A percentile compares a stretch with the other conserved stretches of the same genome.
Evolutionary conservation across 2,329 filamentous ascomycete species (phyloP).

Genomic region (Colletotrichum incanum): DNA sequence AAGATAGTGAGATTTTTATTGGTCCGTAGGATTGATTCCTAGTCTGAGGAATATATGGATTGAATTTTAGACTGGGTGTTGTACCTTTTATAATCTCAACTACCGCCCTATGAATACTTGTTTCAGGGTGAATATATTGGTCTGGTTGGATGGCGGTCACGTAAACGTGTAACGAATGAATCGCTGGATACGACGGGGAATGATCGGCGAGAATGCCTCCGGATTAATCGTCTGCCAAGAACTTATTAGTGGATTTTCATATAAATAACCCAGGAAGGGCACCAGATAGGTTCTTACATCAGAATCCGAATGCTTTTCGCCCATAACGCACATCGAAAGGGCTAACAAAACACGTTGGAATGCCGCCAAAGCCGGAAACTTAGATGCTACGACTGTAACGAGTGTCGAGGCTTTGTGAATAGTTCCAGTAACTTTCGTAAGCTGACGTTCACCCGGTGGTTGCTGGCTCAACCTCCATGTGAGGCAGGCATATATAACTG

Average conservation of each 20-base stretch:
- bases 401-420: conserved; percentile 32
- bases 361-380: conserved; percentile 29
- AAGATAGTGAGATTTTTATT: neutral
- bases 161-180: conserved; percentile 32
- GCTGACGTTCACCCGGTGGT: neutral
- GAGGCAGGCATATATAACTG: conserved; percentile 24
- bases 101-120: too few relatives aligned
- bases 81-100: neutral
- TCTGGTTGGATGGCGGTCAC: neutral
- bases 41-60: neutral
- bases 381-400: conserved; percentile 18
- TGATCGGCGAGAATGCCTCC: neutral
- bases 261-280: neutral
- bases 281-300: neutral
- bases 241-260: neutral
- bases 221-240: neutral
- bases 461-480: neutral
- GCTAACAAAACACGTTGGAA: conserved; percentile 33
- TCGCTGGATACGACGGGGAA: conserved; percentile 24
- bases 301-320: neutral
- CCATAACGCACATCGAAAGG: conserved; percentile 23
- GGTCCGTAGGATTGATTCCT: too few relatives aligned
- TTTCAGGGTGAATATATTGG: neutral
- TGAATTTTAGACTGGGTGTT: neutral
- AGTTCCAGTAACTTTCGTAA: neutral